Evolutionary conservation across 768 basidiomycete species (phyloP), one percentile per base, ranked within the genome.

Genomic region (Hemileccinum impolitum): DNA sequence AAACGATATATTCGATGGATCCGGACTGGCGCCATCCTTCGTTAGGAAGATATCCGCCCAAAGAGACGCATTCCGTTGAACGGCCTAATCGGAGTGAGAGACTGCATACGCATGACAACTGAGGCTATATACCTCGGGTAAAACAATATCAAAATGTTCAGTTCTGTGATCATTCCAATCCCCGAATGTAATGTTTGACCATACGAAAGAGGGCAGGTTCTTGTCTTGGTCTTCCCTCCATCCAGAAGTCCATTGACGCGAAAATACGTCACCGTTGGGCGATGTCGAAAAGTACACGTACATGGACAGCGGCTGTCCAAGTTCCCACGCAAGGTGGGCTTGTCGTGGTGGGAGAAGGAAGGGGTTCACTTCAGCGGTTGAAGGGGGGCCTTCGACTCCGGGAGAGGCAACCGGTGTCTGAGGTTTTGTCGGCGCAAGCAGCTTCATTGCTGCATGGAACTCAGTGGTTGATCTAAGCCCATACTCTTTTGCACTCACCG

Each of bases 1-100:
- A 62, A 82, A 93, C 54, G 21, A 61, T 19, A 73, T 56, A 45
- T 75, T 73, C 11, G 74, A 68, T 9, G 87, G 87, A 57, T 92
- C 75, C 0, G 85, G 86, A 55, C 75, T 81, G 10, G 78, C 76
- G 0, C 80, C 81, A 38, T 86, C 76, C 53, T 78, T 82, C 1
- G 82, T 76, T 8, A 95, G 67, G 64, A 87, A 88, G 6, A 93
- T 74, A 58, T 94, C 89, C 14, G 86, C 86, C 86, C 87, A 95
- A 41, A 94, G 67, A 2, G 87, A 81, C 11, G 80, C 87, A 62
- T 95, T 95, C 48, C 74, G 75, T 60, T 87, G 75, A 11, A 93
- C 92, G 42, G 73, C 75, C 90, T 93, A 57, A 25, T 31, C 43
- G 19, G 19, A 35, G 30, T 63, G 53, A 36, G 38, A 42, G 23